Evolutionary conservation across 345 rosid genomes (phyloP), one percentile per base, ranked within the genome.

Genomic region (Populus alba): DNA sequence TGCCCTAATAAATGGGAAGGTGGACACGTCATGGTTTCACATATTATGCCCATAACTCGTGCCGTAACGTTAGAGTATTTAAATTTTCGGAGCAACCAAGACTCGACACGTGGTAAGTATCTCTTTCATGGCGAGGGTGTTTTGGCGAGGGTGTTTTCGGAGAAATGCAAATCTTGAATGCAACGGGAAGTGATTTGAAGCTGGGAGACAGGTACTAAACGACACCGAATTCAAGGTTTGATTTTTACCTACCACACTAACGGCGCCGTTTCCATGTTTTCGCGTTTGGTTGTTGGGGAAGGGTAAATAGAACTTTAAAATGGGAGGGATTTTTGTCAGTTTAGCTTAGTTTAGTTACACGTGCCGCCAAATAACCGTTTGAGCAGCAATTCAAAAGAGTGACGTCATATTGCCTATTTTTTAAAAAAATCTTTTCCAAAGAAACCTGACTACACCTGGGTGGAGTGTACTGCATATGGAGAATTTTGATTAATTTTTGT

Each of bases 51-150:
- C 62, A 73, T 61, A 79, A 83, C 71, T 79, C 82, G 82, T 82
- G 91, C 89, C 95, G 94, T 88, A 83, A 84, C 87, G 84, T 86
- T 72, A 78, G 88, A 90, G 89, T 83, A 83, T 68, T 45, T 73
- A 77, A 53, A 68, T 18, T 77, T 31, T 13, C 6, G 18, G 3
- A 2, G 82, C 78, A 29, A 77, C 68, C 55, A 31, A 23, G 29
- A 12, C 0, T 2, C 20, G 85, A 83, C 90, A 79, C 86, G 91
- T 84, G 79, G 31, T 78, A 3, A 0, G 18, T 31, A 84, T 79
- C 80, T 22, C 66, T 82, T 81, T 61, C 68, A 73, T 43, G 23
- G 8, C 35, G 73, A 35, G 45, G 61, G 47, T 70, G 16, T 23
- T 37, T 39, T 27, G 23, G 8, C 35, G 73, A 35, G 45, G 61